Evolutionary conservation across 2,329 filamentous ascomycete genomes (phyloP).

Genomic region (Chalaropsis thielavioides): DNA sequence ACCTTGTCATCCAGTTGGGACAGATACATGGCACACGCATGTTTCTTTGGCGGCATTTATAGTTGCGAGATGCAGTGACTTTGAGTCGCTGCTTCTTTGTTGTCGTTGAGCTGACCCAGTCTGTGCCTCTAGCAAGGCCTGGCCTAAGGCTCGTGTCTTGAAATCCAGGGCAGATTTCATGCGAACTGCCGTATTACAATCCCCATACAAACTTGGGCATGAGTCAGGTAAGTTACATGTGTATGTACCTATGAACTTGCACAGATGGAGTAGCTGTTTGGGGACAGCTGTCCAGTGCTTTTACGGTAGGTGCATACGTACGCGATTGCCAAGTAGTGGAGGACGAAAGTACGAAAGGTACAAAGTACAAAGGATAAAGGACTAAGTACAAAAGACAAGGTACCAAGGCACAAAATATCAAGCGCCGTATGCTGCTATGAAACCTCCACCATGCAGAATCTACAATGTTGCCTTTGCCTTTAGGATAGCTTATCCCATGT

Average conservation of each 20-base stretch:
- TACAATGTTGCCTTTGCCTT: neutral
- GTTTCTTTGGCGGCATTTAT: too few species aligned
- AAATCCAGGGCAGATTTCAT: neutral
- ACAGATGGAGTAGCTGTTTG: too few species aligned
- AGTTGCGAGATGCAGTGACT: too few species aligned
- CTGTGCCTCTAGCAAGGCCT: too few species aligned
- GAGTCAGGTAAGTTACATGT: neutral
- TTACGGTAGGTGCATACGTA: neutral
- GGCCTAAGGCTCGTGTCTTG: neutral
- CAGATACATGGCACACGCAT: too few species aligned
- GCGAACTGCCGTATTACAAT: neutral
- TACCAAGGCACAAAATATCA: neutral
- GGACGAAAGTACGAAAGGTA: neutral
- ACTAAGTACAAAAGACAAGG: neutral
- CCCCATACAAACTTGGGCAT: neutral
- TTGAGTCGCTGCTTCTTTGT: neutral
- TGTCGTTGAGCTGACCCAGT: neutral
- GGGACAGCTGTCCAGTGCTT: too few species aligned
- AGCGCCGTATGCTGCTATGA: neutral
- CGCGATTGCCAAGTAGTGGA: too few species aligned
- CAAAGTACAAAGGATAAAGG: neutral
- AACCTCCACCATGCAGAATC: constrained; percentile 2
- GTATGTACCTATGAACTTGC: too few species aligned
- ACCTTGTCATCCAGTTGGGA: too few species aligned
- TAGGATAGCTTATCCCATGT: neutral